Conservation (phyloP, 2,329 filamentous ascomycete species). For the Venturia carpophila region DNA sequence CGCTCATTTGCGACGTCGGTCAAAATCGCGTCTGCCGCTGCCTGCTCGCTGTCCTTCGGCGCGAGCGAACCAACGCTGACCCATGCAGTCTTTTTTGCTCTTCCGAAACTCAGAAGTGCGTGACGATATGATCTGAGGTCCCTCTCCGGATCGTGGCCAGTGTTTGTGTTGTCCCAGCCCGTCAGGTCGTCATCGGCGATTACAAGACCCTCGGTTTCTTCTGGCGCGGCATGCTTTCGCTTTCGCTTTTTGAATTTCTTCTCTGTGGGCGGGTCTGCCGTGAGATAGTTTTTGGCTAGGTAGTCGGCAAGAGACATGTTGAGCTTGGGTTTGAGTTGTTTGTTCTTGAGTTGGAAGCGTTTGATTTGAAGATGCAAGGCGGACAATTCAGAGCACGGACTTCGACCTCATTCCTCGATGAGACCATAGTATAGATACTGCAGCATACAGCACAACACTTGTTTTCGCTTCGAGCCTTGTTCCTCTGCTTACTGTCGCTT, state of each 20-base stretch:
- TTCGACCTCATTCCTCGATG: too few species aligned
- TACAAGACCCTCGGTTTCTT: slow-evolving; percentile 34
- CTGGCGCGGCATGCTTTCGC: slow-evolving; percentile 34
- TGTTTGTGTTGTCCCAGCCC: slow-evolving; percentile 44
- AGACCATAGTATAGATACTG: too few species aligned
- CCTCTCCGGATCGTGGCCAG: slow-evolving; percentile 49
- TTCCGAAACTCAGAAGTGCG: slow-evolving; percentile 53
- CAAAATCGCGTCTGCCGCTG: slow-evolving; percentile 72
- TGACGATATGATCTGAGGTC: slow-evolving; percentile 36
- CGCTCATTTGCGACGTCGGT: slow-evolving; percentile 62
- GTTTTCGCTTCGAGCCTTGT: too few species aligned
- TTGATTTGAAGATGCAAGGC: not conserved
- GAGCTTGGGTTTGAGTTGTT: not conserved
- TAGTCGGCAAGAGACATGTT: slow-evolving; percentile 68
- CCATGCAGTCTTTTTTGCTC: slow-evolving; percentile 75
- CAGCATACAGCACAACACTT: too few species aligned
- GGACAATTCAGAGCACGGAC: not conserved
- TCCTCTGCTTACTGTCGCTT: too few species aligned
- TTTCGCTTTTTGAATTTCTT: slow-evolving; percentile 49
- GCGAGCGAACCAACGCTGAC: slow-evolving; percentile 55
- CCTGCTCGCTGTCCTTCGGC: slow-evolving; percentile 47
- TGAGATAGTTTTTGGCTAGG: slow-evolving; percentile 85
- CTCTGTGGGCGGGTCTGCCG: slow-evolving; percentile 45
- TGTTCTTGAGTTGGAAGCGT: not conserved
- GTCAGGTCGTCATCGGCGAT: slow-evolving; percentile 48